phyloP scores from a whole-genome alignment of 2,329 filamentous ascomycete genomes.

The Penicillium thymicola region DNA sequence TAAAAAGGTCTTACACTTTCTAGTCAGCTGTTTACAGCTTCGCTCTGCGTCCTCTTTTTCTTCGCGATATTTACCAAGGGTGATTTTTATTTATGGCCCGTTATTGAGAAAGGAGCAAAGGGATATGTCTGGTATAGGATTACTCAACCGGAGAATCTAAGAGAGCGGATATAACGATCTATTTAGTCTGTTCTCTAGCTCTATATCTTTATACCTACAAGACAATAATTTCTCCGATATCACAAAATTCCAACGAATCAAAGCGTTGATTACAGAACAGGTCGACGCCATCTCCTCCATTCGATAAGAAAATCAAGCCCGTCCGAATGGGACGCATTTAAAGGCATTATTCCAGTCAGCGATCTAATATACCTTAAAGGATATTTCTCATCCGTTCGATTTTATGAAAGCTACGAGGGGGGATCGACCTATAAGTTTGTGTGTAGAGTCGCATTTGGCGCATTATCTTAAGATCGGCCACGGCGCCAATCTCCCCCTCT shows the following conservation, averaged over 20 bases:
- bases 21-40: not conserved
- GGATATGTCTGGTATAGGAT: not conserved
- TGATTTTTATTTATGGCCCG: not conserved
- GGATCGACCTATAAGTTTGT: conserved; percentile 5
- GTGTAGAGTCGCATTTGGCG: conserved; percentile 1
- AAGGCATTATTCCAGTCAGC: conserved; percentile 7
- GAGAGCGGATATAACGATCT: not conserved
- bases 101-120: not conserved
- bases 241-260: not conserved
- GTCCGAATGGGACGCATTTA: not conserved
- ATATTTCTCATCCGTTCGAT: not conserved
- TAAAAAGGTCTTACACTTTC: conserved; percentile 9
- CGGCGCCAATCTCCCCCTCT: not conserved
- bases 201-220: not conserved
- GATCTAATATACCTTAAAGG: not conserved
- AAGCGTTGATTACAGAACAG: not conserved
- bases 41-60: not conserved
- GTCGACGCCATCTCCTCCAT: no score
- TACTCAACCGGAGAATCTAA: not conserved
- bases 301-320: not conserved
- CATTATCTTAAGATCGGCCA: conserved; percentile 14
- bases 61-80: not conserved
- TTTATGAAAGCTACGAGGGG: conserved; percentile 10
- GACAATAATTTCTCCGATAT: not conserved
- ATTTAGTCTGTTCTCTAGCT: not conserved